Conservation (phyloP, 305 asterid species). For the Fraxinus velutina region DNA sequence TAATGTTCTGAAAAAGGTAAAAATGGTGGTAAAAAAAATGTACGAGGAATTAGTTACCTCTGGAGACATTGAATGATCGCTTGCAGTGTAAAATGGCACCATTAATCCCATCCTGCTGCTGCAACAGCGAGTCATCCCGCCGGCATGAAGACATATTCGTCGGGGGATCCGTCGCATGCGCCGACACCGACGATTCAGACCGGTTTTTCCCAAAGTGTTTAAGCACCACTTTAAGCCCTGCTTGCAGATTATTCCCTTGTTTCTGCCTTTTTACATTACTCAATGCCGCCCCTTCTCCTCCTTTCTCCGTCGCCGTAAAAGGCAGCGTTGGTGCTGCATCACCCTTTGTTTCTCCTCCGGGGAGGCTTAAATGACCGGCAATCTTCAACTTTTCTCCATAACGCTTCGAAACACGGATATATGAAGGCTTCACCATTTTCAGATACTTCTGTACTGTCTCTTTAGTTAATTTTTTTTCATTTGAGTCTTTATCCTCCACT, state of each 20-base stretch:
- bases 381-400: constrained; percentile 56
- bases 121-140: constrained; percentile 70
- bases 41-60: constrained; percentile 35
- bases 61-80: constrained; percentile 62
- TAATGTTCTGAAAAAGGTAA: too few species aligned
- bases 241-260: constrained; percentile 53
- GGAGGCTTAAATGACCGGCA: constrained; percentile 33
- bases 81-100: constrained; percentile 90
- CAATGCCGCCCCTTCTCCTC: not conserved
- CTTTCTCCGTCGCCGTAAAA: not conserved
- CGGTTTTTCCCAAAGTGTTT: constrained; percentile 65
- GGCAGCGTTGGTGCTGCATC: constrained; percentile 14
- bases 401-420: constrained; percentile 67
- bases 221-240: constrained; percentile 54
- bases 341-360: constrained; percentile 33
- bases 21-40: too few species aligned
- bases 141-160: constrained; percentile 38
- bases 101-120: constrained; percentile 78
- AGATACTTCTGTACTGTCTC: constrained; percentile 69
- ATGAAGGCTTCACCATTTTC: constrained; percentile 72
- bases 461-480: constrained; percentile 42
- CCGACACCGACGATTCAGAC: constrained; percentile 49
- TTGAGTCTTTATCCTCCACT: constrained; percentile 14
- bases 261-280: constrained; percentile 35
- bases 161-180: constrained; percentile 24